Base-by-base conservation (phyloP, 371 early-diverging fungal genomes). In the Haplosporangium sp. region DNA sequence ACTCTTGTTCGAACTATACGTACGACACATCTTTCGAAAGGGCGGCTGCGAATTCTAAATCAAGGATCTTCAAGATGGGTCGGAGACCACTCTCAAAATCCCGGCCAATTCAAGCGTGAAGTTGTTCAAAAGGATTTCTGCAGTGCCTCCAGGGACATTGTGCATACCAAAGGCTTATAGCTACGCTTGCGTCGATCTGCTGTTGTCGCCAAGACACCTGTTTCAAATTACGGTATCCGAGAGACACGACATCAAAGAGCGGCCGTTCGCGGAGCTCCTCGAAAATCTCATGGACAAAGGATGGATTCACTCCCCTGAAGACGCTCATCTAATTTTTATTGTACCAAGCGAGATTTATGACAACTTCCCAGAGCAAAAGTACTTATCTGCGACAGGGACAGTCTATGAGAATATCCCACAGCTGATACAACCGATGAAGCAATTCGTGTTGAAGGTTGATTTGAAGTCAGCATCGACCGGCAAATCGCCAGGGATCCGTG, bases 1-100 rank as follows among this genome's bases (percentile, higher is more conserved):
- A 6, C 36, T 40, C 13, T 43, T 69, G 46, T 62, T 69, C 47
- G 62, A 69, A 57, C 18, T 56, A 41, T 69, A 69, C 42, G 69
- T 69, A n/a, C 40, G 18, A 46, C 8, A 55, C 14, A 41, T 41
- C 56, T 37, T 55, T 55, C 41, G 56, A 38, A 40, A 18, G 40
- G 37, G 69, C 12, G 59, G 63, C 41, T 38, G 23, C 38, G 20
- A 41, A 37, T 62, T 69, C 46, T 51, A 52, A 52, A 55, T 62
- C 51, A 55, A 29, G 23, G 69, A 62, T 21, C 69, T 69, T 43
- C 43, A 43, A 43, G 43, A 43, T 14, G 37, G 48, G 48, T 13
- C n/a, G 36, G 20, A 12, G 10, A 59, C 12, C 48, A 2, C 29
- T 10, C 16, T 59, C 36, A 11, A 43, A 10, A 12, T 43, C 57